phyloP scores from a whole-genome alignment of 1,139 yeast species.

The Lipomyces yarrowii region DNA sequence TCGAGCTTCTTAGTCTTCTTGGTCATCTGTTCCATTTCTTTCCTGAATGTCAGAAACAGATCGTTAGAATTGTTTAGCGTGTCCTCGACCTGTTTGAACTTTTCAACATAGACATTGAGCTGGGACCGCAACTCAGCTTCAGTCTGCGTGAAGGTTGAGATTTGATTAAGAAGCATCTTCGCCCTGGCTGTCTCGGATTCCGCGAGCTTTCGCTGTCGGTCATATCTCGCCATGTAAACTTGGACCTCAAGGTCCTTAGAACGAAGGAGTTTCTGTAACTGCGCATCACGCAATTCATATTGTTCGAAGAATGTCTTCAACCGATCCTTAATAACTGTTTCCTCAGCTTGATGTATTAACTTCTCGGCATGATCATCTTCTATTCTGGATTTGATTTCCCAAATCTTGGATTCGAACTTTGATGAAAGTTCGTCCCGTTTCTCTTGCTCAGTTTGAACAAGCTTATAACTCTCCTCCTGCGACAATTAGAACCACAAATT shows the following conservation, averaged over 20 bases:
- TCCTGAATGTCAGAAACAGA: conserved; percentile 32
- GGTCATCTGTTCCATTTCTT: conserved; percentile 35
- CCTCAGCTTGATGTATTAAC: conserved; percentile 9
- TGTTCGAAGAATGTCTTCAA: conserved; percentile 34
- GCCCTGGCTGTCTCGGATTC: conserved; percentile 31
- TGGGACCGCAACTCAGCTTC: conserved; percentile 33
- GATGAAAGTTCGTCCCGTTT: conserved; percentile 26
- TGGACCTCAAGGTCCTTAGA: conserved; percentile 33
- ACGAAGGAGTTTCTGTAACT: conserved; percentile 25
- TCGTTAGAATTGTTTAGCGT: conserved; percentile 34
- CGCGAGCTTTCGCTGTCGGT: conserved; percentile 25
- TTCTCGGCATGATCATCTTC: conserved; percentile 12
- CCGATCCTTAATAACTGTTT: conserved; percentile 27
- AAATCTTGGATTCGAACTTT: conserved; percentile 25
- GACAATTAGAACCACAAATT: neutral
- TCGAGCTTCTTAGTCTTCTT: conserved; percentile 33
- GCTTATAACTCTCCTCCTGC: conserved; percentile 26
- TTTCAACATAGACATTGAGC: conserved; percentile 34
- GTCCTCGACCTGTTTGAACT: conserved; percentile 35
- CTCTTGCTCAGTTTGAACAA: conserved; percentile 23
- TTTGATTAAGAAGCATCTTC: conserved; percentile 27
- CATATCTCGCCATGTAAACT: conserved; percentile 31
- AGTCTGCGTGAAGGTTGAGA: conserved; percentile 31
- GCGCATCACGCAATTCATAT: conserved; percentile 34
- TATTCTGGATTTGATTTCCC: conserved; percentile 23